phyloP scores from a whole-genome alignment of 257 asterid genomes.

The Coffea eugenioides region DNA sequence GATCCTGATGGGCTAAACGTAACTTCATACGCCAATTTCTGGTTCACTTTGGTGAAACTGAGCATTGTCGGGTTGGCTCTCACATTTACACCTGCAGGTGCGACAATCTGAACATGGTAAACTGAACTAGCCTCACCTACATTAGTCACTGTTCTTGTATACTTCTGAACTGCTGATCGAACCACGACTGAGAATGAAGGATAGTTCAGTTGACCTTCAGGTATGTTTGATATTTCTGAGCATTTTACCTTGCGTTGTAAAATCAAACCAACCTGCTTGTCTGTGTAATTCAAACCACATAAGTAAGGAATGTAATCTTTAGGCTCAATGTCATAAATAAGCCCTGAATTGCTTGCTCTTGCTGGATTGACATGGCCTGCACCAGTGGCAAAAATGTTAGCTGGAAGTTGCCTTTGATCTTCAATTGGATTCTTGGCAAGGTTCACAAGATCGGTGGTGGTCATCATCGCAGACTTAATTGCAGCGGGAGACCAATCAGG shows the following conservation, averaged over 20 bases:
- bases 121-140: conserved; percentile 12
- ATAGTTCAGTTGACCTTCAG: conserved; percentile 14
- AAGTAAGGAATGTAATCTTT: conserved; percentile 10
- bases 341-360: conserved; percentile 12
- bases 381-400: conserved; percentile 2
- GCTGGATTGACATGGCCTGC: conserved; percentile 12
- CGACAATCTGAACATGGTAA: conserved; percentile 7
- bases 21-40: conserved; percentile 17
- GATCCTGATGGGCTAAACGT: neutral
- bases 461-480: conserved; percentile 9
- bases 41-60: conserved; percentile 13
- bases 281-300: conserved; percentile 9
- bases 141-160: conserved; percentile 19
- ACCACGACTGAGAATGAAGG: conserved; percentile 4
- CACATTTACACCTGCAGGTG: neutral
- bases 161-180: neutral
- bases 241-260: neutral
- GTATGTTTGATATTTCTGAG: neutral
- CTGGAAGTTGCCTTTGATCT: conserved; percentile 3
- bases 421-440: conserved; percentile 7
- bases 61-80: neutral
- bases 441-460: conserved; percentile 5
- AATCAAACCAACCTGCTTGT: neutral
- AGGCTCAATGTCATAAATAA: conserved; percentile 11
- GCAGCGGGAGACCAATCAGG: conserved; percentile 17